Conservation (phyloP, 2,329 filamentous ascomycete genomes). For the Dothistroma pini region DNA sequence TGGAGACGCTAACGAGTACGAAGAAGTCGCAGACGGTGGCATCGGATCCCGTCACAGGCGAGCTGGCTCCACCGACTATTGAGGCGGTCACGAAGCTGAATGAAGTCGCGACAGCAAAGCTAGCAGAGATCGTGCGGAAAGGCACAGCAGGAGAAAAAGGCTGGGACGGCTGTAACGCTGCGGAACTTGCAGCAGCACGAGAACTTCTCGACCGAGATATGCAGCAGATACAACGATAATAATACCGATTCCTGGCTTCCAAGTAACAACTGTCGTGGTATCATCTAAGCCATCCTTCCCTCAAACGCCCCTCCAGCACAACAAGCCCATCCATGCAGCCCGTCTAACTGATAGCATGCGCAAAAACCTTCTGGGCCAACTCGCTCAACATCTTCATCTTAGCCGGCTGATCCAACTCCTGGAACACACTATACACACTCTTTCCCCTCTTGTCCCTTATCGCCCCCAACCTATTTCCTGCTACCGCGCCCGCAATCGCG, state of each 20-base stretch:
- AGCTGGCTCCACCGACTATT: constrained; percentile 51
- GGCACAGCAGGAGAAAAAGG: constrained; percentile 57
- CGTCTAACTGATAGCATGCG: constrained; percentile 64
- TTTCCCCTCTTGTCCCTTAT: constrained; percentile 88
- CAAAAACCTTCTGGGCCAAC: constrained; percentile 81
- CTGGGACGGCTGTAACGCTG: constrained; percentile 69
- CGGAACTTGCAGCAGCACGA: constrained; percentile 68
- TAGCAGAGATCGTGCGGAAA: constrained; percentile 70
- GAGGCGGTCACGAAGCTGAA: constrained; percentile 65
- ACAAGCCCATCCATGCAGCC: not conserved
- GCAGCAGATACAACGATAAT: constrained; percentile 34
- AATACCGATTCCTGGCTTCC: not conserved
- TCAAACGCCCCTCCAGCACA: constrained; percentile 1
- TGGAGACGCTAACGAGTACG: constrained; percentile 23
- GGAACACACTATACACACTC: constrained; percentile 90
- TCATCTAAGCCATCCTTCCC: constrained; percentile 4
- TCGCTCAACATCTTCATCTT: constrained; percentile 77
- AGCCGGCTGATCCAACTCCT: constrained; percentile 79
- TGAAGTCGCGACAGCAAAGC: constrained; percentile 67
- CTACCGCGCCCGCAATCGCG: constrained; percentile 82
- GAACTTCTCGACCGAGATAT: constrained; percentile 59
- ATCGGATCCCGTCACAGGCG: constrained; percentile 34
- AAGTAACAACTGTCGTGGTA: constrained; percentile 9
- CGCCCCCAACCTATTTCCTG: constrained; percentile 86
- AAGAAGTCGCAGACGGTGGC: constrained; percentile 33